phyloP scores from a whole-genome alignment of 495 filamentous ascomycete genomes.

The Trichoderma reesei region DNA sequence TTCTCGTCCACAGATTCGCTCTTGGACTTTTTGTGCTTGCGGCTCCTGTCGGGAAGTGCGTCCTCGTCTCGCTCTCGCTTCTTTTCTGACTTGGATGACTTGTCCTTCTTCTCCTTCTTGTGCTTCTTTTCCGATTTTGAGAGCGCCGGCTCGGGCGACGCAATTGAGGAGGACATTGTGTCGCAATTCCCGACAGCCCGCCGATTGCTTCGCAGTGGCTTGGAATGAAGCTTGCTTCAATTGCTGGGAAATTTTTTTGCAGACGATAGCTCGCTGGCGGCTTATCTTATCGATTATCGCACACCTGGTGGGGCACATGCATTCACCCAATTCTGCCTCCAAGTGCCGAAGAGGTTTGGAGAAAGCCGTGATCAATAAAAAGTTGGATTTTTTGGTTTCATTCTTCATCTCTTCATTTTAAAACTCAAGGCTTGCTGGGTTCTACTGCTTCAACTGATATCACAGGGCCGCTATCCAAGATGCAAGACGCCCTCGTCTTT shows the following conservation, averaged over 20 bases:
- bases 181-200: background rate
- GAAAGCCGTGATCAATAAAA: too few species aligned
- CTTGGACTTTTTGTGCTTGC: constrained; percentile 33
- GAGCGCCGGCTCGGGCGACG: constrained; percentile 3
- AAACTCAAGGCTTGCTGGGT: too few species aligned
- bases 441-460: too few species aligned
- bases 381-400: too few species aligned
- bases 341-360: too few species aligned
- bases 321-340: too few species aligned
- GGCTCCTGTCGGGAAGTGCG: constrained; percentile 22
- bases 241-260: constrained; percentile 1
- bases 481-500: too few species aligned
- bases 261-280: background rate
- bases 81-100: constrained; percentile 18
- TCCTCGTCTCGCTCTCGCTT: constrained; percentile 35
- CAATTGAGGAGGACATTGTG: constrained; percentile 9
- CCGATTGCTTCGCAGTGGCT: background rate
- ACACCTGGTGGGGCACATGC: background rate
- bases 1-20: constrained; percentile 12
- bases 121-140: constrained; percentile 23
- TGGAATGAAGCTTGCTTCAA: background rate
- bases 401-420: too few species aligned
- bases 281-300: constrained; percentile 9
- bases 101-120: constrained; percentile 29
- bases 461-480: too few species aligned